These are phyloP conservation scores for Breynia disticha DNA, from an alignment of 441 rosid genomes.

Conservation along the genomic window DNA sequence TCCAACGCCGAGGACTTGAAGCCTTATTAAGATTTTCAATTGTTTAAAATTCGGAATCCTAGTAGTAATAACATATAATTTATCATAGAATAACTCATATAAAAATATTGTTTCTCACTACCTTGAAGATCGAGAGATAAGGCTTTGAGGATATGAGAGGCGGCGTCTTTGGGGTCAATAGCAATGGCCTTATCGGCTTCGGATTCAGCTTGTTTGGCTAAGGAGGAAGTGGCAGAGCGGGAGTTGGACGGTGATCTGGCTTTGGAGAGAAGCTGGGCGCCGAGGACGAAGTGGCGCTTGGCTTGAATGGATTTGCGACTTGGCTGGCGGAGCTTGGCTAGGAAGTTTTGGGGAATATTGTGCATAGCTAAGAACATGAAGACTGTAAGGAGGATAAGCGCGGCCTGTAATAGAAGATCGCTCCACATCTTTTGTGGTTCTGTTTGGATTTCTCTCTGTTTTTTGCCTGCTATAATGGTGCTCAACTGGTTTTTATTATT, in stretches of 20 bases:
- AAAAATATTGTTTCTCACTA: too few species aligned
- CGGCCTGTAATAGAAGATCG: slow-evolving; percentile 42
- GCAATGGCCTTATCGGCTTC: slow-evolving; percentile 45
- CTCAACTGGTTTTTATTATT: too few species aligned
- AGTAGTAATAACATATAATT: too few species aligned
- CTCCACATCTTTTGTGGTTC: slow-evolving; percentile 25
- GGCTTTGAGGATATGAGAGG: slow-evolving; percentile 49
- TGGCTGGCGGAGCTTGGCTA: slow-evolving; percentile 38
- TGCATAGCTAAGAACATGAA: slow-evolving; percentile 46
- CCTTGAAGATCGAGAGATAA: slow-evolving; percentile 50
- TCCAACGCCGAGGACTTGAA: slow-evolving; percentile 51
- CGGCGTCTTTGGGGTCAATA: slow-evolving; percentile 53
- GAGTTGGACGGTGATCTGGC: slow-evolving; percentile 41
- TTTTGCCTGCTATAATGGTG: too few species aligned
- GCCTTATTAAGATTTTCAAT: too few species aligned
- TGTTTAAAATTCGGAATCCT: too few species aligned
- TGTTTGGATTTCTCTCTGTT: too few species aligned
- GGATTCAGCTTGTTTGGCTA: slow-evolving; percentile 44
- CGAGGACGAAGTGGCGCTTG: slow-evolving; percentile 57
- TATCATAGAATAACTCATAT: too few species aligned
- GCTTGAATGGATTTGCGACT: slow-evolving; percentile 35
- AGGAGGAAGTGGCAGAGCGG: slow-evolving; percentile 27
- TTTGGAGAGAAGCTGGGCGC: slow-evolving; percentile 48
- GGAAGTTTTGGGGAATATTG: slow-evolving; percentile 40
- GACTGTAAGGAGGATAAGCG: slow-evolving; percentile 23